Conservation (phyloP, 2,329 filamentous ascomycete species). For the Colletotrichum liaoningense region DNA sequence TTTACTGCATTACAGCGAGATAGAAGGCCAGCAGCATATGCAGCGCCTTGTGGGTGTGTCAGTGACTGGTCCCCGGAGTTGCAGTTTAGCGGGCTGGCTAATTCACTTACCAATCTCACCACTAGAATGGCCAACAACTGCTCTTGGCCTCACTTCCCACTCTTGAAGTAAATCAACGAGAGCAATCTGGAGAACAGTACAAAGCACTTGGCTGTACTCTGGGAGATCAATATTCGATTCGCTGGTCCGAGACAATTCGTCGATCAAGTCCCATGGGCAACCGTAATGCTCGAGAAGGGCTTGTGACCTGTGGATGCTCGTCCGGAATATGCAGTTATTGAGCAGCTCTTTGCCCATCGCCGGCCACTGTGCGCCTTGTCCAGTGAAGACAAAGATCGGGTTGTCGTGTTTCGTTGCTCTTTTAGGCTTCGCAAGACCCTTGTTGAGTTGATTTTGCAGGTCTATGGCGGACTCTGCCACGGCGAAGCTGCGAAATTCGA, state of each 20-base stretch:
- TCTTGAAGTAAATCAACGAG: constrained; percentile 55
- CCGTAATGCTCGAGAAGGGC: constrained; percentile 5
- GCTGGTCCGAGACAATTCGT: background rate
- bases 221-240: constrained; percentile 7
- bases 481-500: constrained; percentile 9
- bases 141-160: constrained; percentile 49
- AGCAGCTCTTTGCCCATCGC: constrained; percentile 48
- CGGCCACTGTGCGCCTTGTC: constrained; percentile 51
- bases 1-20: constrained; percentile 43
- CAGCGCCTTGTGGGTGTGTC: constrained; percentile 43
- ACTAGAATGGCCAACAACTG: constrained; percentile 13
- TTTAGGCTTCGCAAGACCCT: background rate
- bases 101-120: constrained; percentile 17
- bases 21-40: constrained; percentile 51
- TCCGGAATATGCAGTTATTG: constrained; percentile 23
- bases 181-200: constrained; percentile 59
- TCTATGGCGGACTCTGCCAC: constrained; percentile 1
- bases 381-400: constrained; percentile 45
- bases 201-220: constrained; percentile 50
- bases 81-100: no score
- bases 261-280: constrained; percentile 9
- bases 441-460: background rate
- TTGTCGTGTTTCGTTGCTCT: constrained; percentile 9
- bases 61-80: background rate
- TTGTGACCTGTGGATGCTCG: constrained; percentile 7